phyloP scores from a whole-genome alignment of 305 asterid genomes.

The Rubia tinctorum region DNA sequence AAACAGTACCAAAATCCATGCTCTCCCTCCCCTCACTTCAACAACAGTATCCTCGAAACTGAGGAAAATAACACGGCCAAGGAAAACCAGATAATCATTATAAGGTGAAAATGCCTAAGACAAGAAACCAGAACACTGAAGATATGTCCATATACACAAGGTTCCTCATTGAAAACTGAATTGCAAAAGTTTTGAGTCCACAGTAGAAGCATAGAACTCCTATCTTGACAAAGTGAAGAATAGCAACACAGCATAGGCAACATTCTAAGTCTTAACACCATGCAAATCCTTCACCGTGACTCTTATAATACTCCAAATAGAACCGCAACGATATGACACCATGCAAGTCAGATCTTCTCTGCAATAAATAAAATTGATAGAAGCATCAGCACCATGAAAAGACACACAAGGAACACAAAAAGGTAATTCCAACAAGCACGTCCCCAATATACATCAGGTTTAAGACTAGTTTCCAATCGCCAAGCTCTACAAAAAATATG shows the following conservation, averaged over 20 bases:
- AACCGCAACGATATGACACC: neutral
- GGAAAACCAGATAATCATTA: neutral
- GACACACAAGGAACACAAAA: neutral
- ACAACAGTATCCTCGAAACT: neutral
- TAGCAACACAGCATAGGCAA: neutral
- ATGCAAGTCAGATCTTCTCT: neutral
- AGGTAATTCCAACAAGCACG: neutral
- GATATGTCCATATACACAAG: neutral
- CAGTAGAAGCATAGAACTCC: neutral
- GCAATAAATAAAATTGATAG: neutral
- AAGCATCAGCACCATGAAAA: neutral
- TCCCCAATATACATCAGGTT: neutral
- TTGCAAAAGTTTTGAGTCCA: too few relatives aligned
- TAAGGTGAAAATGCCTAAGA: conserved; percentile 54
- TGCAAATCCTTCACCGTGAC: neutral
- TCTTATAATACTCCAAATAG: neutral
- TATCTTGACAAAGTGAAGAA: neutral
- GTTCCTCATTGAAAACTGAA: neutral
- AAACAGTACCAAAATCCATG: too few relatives aligned
- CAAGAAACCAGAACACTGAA: neutral
- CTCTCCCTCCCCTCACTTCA: neutral
- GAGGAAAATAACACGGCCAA: neutral
- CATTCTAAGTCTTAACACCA: neutral
- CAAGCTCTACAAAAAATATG: neutral
- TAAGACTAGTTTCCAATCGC: neutral